These are phyloP conservation scores for Epicoccum sorghinum DNA, from an alignment of 2,329 filamentous ascomycete genomes.

Conservation along the genomic window DNA sequence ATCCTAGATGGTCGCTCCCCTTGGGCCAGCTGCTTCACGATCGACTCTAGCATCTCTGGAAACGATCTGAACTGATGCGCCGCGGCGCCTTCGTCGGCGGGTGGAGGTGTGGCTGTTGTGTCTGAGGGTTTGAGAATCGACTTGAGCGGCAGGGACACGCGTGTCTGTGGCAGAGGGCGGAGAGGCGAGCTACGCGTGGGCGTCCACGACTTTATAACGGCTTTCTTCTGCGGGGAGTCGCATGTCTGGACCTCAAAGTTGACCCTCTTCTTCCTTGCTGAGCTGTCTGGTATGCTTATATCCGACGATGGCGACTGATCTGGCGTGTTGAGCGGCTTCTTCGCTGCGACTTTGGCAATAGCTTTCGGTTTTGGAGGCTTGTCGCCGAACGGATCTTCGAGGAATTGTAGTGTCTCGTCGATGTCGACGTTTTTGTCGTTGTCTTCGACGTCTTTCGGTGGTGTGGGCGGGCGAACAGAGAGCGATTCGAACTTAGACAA, in stretches of 20 bases:
- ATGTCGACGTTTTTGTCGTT: constrained; percentile 42
- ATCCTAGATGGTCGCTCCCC: constrained; percentile 73
- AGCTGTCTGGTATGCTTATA: constrained; percentile 42
- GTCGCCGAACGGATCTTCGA: constrained; percentile 50
- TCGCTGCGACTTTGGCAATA: constrained; percentile 13
- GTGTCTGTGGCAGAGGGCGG: constrained; percentile 55
- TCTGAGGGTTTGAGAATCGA: constrained; percentile 80
- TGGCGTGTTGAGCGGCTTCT: constrained; percentile 43
- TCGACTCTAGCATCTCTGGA: constrained; percentile 81
- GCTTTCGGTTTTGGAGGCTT: constrained; percentile 35
- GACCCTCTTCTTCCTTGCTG: constrained; percentile 54
- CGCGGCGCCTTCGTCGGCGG: constrained; percentile 47
- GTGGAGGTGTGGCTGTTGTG: constrained; percentile 46
- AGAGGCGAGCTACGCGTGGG: constrained; percentile 51
- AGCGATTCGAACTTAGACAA: constrained; percentile 53
- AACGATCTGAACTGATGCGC: constrained; percentile 65
- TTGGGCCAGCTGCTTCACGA: constrained; percentile 79
- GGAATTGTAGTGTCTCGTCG: constrained; percentile 51
- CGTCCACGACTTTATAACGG: constrained; percentile 33
- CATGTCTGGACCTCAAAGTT: constrained; percentile 68
- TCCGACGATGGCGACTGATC: constrained; percentile 54
- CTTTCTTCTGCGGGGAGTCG: constrained; percentile 58
- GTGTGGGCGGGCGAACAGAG: constrained; percentile 61
- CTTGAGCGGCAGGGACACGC: constrained; percentile 64
- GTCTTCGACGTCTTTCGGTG: constrained; percentile 56